phyloP scores from a whole-genome alignment of 306 rosid genomes.

The Heteromeles arbutifolia region DNA sequence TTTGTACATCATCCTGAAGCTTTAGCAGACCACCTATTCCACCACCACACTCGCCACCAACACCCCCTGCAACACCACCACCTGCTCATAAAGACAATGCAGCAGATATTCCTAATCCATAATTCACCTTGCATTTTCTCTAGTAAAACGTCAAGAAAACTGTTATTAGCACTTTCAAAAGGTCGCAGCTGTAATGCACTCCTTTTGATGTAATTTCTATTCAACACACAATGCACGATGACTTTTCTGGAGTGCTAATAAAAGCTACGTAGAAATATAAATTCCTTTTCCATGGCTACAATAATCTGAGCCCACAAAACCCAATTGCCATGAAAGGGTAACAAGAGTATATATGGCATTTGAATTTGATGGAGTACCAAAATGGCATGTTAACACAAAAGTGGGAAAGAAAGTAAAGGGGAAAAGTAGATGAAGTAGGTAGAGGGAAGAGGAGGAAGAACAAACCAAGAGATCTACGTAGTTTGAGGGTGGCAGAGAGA shows the following conservation, averaged over 20 bases:
- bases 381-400: background rate
- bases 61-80: background rate
- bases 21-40: conserved; percentile 22
- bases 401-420: background rate
- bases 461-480: conserved; percentile 32
- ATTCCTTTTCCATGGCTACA: no score
- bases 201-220: no score
- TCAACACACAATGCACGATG: no score
- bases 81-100: background rate
- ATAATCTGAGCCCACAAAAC: background rate
- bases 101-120: background rate
- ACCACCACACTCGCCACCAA: background rate
- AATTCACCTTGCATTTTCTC: background rate
- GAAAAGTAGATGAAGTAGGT: background rate
- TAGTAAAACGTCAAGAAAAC: no score
- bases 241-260: no score
- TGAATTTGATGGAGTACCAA: background rate
- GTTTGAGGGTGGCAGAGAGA: conserved; percentile 31
- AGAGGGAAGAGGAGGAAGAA: background rate
- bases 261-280: no score
- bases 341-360: background rate
- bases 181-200: no score
- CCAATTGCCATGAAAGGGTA: background rate
- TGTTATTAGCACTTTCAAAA: no score
- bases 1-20: conserved; percentile 50